Evolutionary conservation across 208 protist species (phyloP), one percentile per base, ranked within the genome.

Genomic region (Acanthamoeba quina): DNA sequence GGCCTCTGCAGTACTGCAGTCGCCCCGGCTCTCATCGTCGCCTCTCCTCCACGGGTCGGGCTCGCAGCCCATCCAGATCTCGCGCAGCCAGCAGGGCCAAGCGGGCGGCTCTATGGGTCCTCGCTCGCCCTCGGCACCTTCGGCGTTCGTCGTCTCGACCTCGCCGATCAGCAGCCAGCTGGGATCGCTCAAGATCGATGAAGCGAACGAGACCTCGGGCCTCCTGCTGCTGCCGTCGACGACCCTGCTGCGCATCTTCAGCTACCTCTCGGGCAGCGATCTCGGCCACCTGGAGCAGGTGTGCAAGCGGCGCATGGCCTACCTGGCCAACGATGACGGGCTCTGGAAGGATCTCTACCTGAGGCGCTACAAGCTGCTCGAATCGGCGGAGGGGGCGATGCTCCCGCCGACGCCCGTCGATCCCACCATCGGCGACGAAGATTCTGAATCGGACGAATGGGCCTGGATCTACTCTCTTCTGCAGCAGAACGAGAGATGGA

Each of bases 401-500:
- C 24, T 19, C 49, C 60, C 85, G 15, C 60, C 85, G 31, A 31
- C 85, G 34, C 85, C 58, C 3, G 44, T 34, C 41, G 85, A 64
- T 54, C 29, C 31, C 24, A 52, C 56, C 5, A 41, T 58, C 15
- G 64, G 60, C 26, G 85, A 91, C 24, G 56, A 68, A 52, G 64
- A 91, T 91, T 91, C 85, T 26, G 89, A 93, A 60, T 70, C 64
- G 19, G 89, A 93, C 44, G 89, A 93, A 66, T 93, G 89, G 89
- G 89, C 89, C 56, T 93, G 89, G 89, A 93, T 93, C 68, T 82
- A 93, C 70, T 93, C 89, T 24, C 68, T 93, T 15, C 70, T 93
- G 66, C 89, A 93, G 56, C 89, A 93, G 47, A 93, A 93, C n/a
- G 89, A 93, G 31, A 93, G 68, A 49, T 93, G 89, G 89, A 93